Evolutionary conservation across 805 yeast species (phyloP).

Genomic region (Metschnikowia gruessii): DNA sequence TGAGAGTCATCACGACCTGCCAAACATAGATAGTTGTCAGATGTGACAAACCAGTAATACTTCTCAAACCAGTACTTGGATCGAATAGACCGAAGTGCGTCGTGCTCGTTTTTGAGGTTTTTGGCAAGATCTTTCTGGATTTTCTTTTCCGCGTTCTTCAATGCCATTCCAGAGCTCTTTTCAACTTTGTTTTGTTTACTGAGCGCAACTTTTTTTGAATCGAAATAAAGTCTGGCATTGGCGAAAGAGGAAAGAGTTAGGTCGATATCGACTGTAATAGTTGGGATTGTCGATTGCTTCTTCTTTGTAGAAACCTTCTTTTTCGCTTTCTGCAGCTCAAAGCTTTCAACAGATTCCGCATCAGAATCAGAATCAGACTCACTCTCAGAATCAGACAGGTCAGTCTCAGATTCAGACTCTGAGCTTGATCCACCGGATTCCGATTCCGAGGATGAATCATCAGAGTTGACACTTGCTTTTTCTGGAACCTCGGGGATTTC

Average conservation of each 20-base stretch:
- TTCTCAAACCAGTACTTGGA: constrained; percentile 90
- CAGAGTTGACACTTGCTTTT: constrained; percentile 10
- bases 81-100: constrained; percentile 56
- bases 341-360: constrained; percentile 13
- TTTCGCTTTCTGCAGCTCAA: constrained; percentile 13
- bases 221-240: constrained; percentile 80
- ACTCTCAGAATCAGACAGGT: constrained; percentile 33
- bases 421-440: constrained; percentile 10
- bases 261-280: constrained; percentile 60
- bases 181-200: constrained; percentile 80
- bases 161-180: constrained; percentile 70
- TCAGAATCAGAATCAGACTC: constrained; percentile 27
- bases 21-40: constrained; percentile 81
- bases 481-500: constrained; percentile 22
- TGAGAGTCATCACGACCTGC: constrained; percentile 85
- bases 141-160: constrained; percentile 77
- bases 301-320: constrained; percentile 15
- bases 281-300: constrained; percentile 14
- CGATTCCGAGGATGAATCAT: constrained; percentile 25
- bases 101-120: constrained; percentile 52
- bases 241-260: constrained; percentile 77
- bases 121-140: constrained; percentile 69
- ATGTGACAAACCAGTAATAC: constrained; percentile 89
- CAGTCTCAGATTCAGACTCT: constrained; percentile 20
- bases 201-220: constrained; percentile 68